Percentiles rank a stretch among this genome's conserved stretches.
Conservation (phyloP, 169 alveolate genomes). For the Plasmodium gaboni region DNA sequence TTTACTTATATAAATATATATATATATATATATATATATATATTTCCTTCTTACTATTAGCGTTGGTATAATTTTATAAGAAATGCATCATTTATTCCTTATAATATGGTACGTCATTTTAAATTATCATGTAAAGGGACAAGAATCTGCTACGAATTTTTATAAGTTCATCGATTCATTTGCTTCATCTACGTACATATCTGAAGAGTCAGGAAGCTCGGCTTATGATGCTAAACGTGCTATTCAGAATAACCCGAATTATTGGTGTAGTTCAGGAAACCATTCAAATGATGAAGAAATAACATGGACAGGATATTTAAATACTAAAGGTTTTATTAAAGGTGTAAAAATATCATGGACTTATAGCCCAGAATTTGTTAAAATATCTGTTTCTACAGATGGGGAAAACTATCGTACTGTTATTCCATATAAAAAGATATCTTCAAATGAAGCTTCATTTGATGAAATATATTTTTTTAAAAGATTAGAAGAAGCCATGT, state of each 20-base stretch:
- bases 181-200: slow-evolving; percentile 82
- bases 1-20: background rate
- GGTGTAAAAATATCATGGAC: slow-evolving; percentile 88
- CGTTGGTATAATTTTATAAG: background rate
- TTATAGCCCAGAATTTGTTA: slow-evolving; percentile 87
- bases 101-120: slow-evolving; percentile 19
- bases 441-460: slow-evolving; percentile 80
- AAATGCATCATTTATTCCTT: slow-evolving; percentile 49
- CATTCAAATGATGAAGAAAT: slow-evolving; percentile 83
- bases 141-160: slow-evolving; percentile 80
- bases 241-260: slow-evolving; percentile 89
- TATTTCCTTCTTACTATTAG: background rate
- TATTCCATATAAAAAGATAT: slow-evolving; percentile 87
- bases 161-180: slow-evolving; percentile 81
- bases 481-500: slow-evolving; percentile 78
- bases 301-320: slow-evolving; percentile 90
- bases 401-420: slow-evolving; percentile 87
- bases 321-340: slow-evolving; percentile 84
- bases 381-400: slow-evolving; percentile 86
- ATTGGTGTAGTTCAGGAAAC: slow-evolving; percentile 91
- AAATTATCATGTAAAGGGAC: slow-evolving; percentile 45
- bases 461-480: slow-evolving; percentile 32
- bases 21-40: background rate
- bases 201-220: slow-evolving; percentile 79
- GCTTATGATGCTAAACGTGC: slow-evolving; percentile 83